A percentile compares a stretch with the other conserved stretches of the same genome.
phyloP scores from a whole-genome alignment of 352 stramenopile genomes.

The Globisporangium canariense region DNA sequence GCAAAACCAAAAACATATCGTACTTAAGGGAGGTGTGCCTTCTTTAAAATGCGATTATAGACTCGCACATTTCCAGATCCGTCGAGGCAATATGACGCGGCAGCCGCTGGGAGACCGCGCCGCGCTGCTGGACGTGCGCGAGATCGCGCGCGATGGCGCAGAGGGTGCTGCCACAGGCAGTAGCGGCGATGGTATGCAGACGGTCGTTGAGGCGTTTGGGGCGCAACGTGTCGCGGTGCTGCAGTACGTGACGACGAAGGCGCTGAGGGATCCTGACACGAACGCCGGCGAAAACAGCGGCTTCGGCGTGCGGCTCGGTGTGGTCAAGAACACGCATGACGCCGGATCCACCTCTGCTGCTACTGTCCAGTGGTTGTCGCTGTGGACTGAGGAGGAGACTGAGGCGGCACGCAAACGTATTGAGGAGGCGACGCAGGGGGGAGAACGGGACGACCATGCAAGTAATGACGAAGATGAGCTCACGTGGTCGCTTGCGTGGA shows the following conservation, averaged over 20 bases:
- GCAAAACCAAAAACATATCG: background rate
- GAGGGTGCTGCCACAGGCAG: background rate
- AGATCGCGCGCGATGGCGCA: constrained; percentile 22
- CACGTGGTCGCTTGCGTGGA: constrained; percentile 46
- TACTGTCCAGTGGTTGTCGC: background rate
- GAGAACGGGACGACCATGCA: background rate
- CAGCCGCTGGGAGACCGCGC: constrained; percentile 10
- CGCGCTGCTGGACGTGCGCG: constrained; percentile 30
- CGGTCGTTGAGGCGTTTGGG: constrained; percentile 20
- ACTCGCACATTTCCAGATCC: background rate
- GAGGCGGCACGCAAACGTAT: constrained; percentile 8
- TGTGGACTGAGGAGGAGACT: constrained; percentile 5
- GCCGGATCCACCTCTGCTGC: background rate
- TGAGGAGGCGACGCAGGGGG: background rate
- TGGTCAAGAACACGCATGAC: background rate
- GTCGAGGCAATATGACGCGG: constrained; percentile 15
- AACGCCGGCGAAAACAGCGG: background rate
- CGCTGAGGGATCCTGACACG: background rate
- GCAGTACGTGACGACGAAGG: background rate
- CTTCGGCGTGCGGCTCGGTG: constrained; percentile 1
- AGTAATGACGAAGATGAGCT: background rate
- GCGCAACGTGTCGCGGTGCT: constrained; percentile 30
- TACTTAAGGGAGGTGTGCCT: too few relatives aligned
- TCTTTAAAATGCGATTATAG: background rate
- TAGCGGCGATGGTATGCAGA: constrained; percentile 10